phyloP scores from a whole-genome alignment of 768 basidiomycete species.

The Hortiboletus campestris region DNA sequence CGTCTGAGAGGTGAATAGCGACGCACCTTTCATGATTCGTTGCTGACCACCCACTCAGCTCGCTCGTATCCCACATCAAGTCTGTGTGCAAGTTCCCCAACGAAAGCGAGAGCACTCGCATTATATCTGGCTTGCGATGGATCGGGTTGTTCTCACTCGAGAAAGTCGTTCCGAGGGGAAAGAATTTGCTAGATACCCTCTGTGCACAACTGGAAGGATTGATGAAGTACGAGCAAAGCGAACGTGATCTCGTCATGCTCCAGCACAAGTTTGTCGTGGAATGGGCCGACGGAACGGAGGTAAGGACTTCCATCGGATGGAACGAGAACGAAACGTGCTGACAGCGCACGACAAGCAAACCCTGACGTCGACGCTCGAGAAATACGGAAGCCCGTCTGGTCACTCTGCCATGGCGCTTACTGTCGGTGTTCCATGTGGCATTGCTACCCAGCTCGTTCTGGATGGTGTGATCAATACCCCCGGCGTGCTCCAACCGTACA shows the following conservation, averaged over 20 bases:
- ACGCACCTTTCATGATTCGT: neutral
- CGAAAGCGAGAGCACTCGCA: slow-evolving; percentile 65
- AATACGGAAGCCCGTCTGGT: slow-evolving; percentile 76
- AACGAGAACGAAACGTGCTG: neutral
- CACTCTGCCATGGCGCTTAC: slow-evolving; percentile 89
- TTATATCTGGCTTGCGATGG: slow-evolving; percentile 89
- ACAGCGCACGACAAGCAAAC: slow-evolving; percentile 53
- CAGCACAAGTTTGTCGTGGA: slow-evolving; percentile 97
- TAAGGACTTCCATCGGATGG: slow-evolving; percentile 28
- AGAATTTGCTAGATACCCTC: slow-evolving; percentile 89
- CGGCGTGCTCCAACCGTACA: slow-evolving; percentile 87
- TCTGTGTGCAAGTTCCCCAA: slow-evolving; percentile 71
- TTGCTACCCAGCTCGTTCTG: slow-evolving; percentile 87
- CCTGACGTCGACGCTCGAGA: slow-evolving; percentile 87
- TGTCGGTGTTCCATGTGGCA: slow-evolving; percentile 92
- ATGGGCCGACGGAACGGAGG: slow-evolving; percentile 77
- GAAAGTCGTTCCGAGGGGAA: slow-evolving; percentile 57
- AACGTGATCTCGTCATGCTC: slow-evolving; percentile 95
- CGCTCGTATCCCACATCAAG: slow-evolving; percentile 72
- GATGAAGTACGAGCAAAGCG: slow-evolving; percentile 88
- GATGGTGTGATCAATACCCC: slow-evolving; percentile 78
- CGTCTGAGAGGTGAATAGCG: slow-evolving; percentile 59
- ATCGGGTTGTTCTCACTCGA: slow-evolving; percentile 86
- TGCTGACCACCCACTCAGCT: slow-evolving; percentile 37
- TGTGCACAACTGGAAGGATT: slow-evolving; percentile 86